phyloP scores from a whole-genome alignment of 2,329 filamentous ascomycete genomes.

The Cladophialophora carrionii region DNA sequence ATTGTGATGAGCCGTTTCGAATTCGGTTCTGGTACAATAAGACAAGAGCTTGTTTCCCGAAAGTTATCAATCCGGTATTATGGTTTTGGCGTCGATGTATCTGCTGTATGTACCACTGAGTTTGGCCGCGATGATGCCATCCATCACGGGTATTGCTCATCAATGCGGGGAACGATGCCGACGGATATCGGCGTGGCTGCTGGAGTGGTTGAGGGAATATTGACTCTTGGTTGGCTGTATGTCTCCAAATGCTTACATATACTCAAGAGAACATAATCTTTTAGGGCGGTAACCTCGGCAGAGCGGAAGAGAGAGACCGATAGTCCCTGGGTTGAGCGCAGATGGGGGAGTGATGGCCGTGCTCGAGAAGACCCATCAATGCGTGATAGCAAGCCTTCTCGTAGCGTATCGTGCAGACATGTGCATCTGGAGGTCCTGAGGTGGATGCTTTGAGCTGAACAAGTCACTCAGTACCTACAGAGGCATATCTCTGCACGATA shows the following conservation, averaged over 20 bases:
- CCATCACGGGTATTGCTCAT: conserved; percentile 15
- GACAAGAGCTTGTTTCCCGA: not conserved
- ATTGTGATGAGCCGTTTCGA: conserved; percentile 4
- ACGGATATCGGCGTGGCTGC: conserved; percentile 7
- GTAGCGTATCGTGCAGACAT: not conserved
- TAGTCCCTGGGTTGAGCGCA: not conserved
- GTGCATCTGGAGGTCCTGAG: not conserved
- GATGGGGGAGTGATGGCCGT: not conserved
- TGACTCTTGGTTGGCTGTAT: conserved; percentile 7
- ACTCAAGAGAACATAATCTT: not conserved
- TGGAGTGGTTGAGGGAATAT: not conserved
- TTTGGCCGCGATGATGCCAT: conserved; percentile 16
- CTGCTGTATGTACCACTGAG: not conserved
- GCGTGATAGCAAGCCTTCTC: not conserved
- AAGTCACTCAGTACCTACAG: too few species aligned
- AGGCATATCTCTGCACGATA: too few species aligned
- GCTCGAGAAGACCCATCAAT: not conserved
- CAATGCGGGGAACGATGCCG: conserved; percentile 4
- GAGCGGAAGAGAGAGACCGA: too few species aligned
- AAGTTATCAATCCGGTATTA: not conserved
- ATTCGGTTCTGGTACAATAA: not conserved
- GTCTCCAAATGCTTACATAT: conserved; percentile 22
- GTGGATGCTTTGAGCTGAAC: too few species aligned
- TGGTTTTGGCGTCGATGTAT: too few species aligned
- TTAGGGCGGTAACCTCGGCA: not conserved